Evolutionary conservation across 352 stramenopile genomes (phyloP).

Genomic region (Phytophthora cryptogea): DNA sequence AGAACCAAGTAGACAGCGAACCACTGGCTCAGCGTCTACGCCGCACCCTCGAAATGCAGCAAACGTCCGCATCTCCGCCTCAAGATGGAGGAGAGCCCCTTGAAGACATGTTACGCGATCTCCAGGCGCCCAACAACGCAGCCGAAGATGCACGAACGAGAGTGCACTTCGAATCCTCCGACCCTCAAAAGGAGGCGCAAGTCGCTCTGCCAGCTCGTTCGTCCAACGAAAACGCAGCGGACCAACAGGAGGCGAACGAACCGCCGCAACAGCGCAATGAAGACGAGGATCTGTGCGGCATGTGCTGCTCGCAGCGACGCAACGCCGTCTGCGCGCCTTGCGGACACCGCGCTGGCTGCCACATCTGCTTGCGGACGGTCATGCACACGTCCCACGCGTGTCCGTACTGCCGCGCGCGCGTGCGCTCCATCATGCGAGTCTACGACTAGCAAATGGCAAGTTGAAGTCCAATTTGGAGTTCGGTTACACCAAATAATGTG

Average conservation of each 20-base stretch:
- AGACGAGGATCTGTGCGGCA: conserved; percentile 40
- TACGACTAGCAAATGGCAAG: conserved; percentile 38
- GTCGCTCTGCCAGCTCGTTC: conserved; percentile 17
- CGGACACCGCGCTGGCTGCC: conserved; percentile 55
- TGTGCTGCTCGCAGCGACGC: conserved; percentile 49
- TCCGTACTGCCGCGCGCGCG: conserved; percentile 47
- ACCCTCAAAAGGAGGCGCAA: conserved; percentile 23
- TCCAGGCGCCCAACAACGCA: conserved; percentile 11
- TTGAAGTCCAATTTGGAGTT: background rate
- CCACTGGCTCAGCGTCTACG: conserved; percentile 25
- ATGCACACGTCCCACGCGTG: conserved; percentile 40
- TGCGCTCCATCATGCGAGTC: conserved; percentile 53
- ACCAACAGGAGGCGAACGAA: background rate
- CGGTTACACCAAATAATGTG: too few relatives aligned
- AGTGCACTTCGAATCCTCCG: conserved; percentile 18
- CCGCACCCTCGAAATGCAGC: conserved; percentile 13
- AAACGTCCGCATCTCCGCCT: background rate
- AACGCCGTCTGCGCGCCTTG: conserved; percentile 61
- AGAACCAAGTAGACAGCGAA: conserved; percentile 10
- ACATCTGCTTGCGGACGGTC: conserved; percentile 42
- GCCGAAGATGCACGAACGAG: background rate
- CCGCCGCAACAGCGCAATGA: background rate
- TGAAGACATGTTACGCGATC: conserved; percentile 30
- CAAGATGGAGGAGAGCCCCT: conserved; percentile 29
- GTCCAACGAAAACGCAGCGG: too few relatives aligned